Base-by-base conservation (phyloP, 2,329 filamentous ascomycete species). In the Grosmannia penicillata region DNA sequence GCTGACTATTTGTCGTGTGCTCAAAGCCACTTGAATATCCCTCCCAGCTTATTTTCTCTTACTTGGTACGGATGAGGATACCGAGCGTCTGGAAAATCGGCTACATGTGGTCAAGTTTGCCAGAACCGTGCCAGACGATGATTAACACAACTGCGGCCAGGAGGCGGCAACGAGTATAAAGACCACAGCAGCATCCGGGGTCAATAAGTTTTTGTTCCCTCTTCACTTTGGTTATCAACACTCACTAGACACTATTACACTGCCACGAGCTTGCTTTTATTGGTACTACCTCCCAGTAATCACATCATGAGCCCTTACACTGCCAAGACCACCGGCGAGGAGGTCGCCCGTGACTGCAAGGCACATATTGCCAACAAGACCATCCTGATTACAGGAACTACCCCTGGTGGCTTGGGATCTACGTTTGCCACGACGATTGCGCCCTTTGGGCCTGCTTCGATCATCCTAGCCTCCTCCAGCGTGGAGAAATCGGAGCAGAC, bases 401-500 rank as follows among this genome's bases (percentile, higher is more conserved):
- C 43, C 8, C 41, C 37, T 4, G 26, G 38, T 8, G 39, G 47
- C 10, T 33, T 48, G 11, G 48, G 44, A 1, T 45, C 46, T 6
- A 41, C 38, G 6, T 37, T 40, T 10, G 43, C 43, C 19, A 39
- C 39, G 10, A 33, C 36, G 11, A 40, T 49, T 15, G 47, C 48
- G 3, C 32, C 38, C 9, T 33, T 37, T 15, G 43, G 41, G 0
- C 48, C 48, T 0, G 38, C 27, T 6, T 33, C 40, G 17, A 27
- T 51, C n/a, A 46, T 51, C 15, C 42, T 51, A 18, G 43, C 48
- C 5, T 38, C 36, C 6, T 42, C 42, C 10, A 42, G 18, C 36
- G 32, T 39, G 29, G 26, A 30, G 28, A 49, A 49, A 33, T 47
- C 49, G 2, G 51, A 54, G 14, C 44, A 61, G 3, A 58, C 62